Base-by-base conservation (phyloP, 257 asterid genomes). In the Echium plantagineum region DNA sequence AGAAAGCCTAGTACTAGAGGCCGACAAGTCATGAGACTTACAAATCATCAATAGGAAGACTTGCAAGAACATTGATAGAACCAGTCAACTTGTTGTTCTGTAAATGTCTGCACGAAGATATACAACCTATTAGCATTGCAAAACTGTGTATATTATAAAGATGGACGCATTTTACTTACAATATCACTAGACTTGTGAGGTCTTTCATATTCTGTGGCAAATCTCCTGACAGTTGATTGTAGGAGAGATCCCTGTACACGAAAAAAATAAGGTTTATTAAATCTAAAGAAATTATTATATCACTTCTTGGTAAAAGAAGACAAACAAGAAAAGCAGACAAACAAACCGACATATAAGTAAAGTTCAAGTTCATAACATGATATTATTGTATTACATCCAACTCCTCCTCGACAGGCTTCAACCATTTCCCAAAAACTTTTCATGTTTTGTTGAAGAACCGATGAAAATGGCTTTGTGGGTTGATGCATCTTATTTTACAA, bases 41-140 rank as follows among this genome's bases (percentile, higher is more conserved):
- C 93, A 84, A 65, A 66, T 75, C 69, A 20, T 74, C 69, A 30
- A 84, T 83, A 2, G 80, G 84, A 62, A 84, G 85, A 69, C 74
- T 60, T 5, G 81, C 75, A 31, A 84, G 85, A 67, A 73, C 82
- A 63, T 81, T 68, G 58, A 84, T 73, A 21, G 81, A 61, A 18
- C 93, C 93, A 5, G 78, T 78, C 59, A 83, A 74, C 64, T 78
- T 81, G 71, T 81, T 83, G 53, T 81, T 77, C 75, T 83, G 82
- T 67, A 83, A 74, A 65, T 73, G 64, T 78, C 91, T 83, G 69
- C 54, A 57, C 42, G 55, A 52, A 30, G 61, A 60, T 63, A 63
- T 55, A 67, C 71, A 66, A 24, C 48, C 62, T 55, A 15, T 69
- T 26, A 78, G 67, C 47, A 28, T 58, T 64, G 64, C 21, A 16